Evolutionary conservation across 2,329 filamentous ascomycete species (phyloP).

Genomic region (Penicillium sp.): DNA sequence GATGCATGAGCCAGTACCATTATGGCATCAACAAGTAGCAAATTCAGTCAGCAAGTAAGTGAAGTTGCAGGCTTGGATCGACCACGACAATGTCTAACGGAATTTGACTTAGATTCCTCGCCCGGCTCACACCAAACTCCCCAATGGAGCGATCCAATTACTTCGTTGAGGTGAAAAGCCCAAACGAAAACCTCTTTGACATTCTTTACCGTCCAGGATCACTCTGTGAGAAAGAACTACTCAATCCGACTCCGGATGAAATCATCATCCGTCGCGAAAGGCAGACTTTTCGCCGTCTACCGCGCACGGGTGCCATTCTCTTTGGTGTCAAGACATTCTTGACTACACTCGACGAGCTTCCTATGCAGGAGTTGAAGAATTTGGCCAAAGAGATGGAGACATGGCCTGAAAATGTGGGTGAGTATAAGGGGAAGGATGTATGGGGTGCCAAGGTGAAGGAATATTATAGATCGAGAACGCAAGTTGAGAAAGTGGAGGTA

Average conservation of each 20-base stretch:
- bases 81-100: conserved; percentile 2
- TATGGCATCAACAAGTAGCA: conserved; percentile 50
- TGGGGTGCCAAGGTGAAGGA: conserved; percentile 44
- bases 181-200: conserved; percentile 37
- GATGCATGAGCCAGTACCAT: conserved; percentile 48
- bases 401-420: conserved; percentile 46
- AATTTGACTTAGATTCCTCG: conserved; percentile 41
- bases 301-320: conserved; percentile 45
- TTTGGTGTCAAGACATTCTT: conserved; percentile 52
- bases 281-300: conserved; percentile 51
- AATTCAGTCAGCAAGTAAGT: conserved; percentile 44
- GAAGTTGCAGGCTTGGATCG: neutral
- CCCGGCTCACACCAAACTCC: conserved; percentile 42
- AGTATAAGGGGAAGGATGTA: conserved; percentile 46
- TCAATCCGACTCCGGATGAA: conserved; percentile 36
- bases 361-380: conserved; percentile 41
- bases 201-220: conserved; percentile 47
- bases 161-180: conserved; percentile 49
- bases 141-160: conserved; percentile 51
- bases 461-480: conserved; percentile 28
- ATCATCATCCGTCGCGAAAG: conserved; percentile 50
- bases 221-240: conserved; percentile 37
- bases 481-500: conserved; percentile 11
- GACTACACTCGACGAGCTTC: conserved; percentile 41
- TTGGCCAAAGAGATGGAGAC: conserved; percentile 45